These are phyloP conservation scores for Paxillus ammoniavirescens DNA, from an alignment of 768 basidiomycete species.

Conservation along the genomic window DNA sequence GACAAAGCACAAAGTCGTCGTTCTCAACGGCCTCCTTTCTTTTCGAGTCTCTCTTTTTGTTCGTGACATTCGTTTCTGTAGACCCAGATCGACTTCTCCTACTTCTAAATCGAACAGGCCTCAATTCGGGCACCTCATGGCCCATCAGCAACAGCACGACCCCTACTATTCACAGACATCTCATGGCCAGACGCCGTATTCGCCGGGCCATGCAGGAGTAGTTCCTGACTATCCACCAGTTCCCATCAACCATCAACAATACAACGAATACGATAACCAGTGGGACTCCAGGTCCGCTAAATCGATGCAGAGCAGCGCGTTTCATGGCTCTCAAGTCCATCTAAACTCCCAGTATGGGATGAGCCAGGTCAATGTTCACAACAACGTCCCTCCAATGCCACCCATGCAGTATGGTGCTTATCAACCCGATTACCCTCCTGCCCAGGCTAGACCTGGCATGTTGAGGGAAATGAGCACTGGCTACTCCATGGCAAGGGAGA, in stretches of 20 bases:
- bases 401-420: slow-evolving; percentile 43
- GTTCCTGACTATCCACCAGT: slow-evolving; percentile 37
- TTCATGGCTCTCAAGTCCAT: slow-evolving; percentile 69
- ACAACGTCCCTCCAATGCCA: slow-evolving; percentile 52
- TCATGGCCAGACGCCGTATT: slow-evolving; percentile 21
- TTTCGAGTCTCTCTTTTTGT: not conserved
- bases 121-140: slow-evolving; percentile 37
- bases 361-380: slow-evolving; percentile 41
- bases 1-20: slow-evolving; percentile 1
- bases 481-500: slow-evolving; percentile 69
- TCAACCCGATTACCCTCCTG: slow-evolving; percentile 59
- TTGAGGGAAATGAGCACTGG: slow-evolving; percentile 50
- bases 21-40: slow-evolving; percentile 8
- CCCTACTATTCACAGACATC: slow-evolving; percentile 39
- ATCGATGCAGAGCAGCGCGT: slow-evolving; percentile 46
- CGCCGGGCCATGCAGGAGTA: slow-evolving; percentile 28
- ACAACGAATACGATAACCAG: slow-evolving; percentile 43
- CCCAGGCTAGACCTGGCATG: slow-evolving; percentile 46
- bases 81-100: not conserved
- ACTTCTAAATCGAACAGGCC: not conserved
- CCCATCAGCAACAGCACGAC: slow-evolving; percentile 52
- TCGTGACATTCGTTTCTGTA: not conserved
- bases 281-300: slow-evolving; percentile 49
- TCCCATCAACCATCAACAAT: slow-evolving; percentile 34
- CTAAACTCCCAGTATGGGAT: slow-evolving; percentile 63